A percentile compares a stretch with the other conserved stretches of the same genome.
Conservation (phyloP, 1,284 basidiomycete genomes). For the Apiotrichum brassicae region DNA sequence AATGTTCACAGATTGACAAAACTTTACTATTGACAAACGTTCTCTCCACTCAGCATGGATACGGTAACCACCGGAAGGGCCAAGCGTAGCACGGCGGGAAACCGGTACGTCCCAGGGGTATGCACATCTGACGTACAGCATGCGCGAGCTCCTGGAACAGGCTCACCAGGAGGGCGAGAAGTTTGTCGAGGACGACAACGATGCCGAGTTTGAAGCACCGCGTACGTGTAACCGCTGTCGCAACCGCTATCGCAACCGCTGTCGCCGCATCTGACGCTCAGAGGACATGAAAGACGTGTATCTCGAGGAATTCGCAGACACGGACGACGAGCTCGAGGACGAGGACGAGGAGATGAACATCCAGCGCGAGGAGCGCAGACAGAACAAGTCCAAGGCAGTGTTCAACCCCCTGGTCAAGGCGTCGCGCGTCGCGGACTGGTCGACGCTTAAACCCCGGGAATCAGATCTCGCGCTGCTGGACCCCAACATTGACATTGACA, state of each 20-base stretch:
- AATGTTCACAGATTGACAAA: too few species aligned
- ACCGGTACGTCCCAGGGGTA: constrained; percentile 28
- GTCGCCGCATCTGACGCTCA: constrained; percentile 7
- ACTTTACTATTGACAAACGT: not conserved
- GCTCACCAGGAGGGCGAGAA: constrained; percentile 39
- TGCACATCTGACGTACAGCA: constrained; percentile 23
- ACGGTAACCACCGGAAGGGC: constrained; percentile 36
- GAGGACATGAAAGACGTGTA: constrained; percentile 36
- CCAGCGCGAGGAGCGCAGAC: constrained; percentile 28
- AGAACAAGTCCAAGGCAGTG: constrained; percentile 31
- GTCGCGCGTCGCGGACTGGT: constrained; percentile 5
- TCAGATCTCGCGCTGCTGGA: constrained; percentile 22
- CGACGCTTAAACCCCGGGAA: constrained; percentile 7
- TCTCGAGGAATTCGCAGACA: constrained; percentile 45
- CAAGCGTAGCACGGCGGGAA: constrained; percentile 42
- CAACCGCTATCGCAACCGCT: too few species aligned
- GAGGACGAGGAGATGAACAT: constrained; percentile 31
- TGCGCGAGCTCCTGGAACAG: constrained; percentile 44
- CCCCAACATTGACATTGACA: constrained; percentile 26
- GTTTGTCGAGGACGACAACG: constrained; percentile 39
- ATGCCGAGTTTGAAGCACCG: constrained; percentile 43
- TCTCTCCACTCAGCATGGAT: constrained; percentile 15
- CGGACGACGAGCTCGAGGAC: constrained; percentile 41
- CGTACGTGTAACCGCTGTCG: constrained; percentile 18
- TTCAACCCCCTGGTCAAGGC: constrained; percentile 30